Evolutionary conservation across 352 stramenopile species (phyloP).

Genomic region (Hyaloperonospora brassicae): DNA sequence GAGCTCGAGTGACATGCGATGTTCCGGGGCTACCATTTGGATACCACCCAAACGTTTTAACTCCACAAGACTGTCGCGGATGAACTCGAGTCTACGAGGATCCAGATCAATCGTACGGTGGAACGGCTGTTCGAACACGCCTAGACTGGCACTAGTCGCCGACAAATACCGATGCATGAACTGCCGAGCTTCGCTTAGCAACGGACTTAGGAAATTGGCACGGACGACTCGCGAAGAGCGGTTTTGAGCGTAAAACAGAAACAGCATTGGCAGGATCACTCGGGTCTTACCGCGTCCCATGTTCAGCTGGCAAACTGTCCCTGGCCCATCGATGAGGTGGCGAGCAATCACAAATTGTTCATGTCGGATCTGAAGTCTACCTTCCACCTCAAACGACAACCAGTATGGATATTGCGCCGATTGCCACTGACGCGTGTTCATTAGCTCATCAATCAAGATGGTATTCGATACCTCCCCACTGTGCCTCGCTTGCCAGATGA

Average conservation of each 20-base stretch:
- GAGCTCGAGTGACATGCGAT: constrained; percentile 83
- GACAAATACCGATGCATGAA: constrained; percentile 38
- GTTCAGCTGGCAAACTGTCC: too few relatives aligned
- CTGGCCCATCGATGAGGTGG: constrained; percentile 61
- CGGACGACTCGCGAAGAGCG: constrained; percentile 29
- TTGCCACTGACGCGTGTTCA: constrained; percentile 39
- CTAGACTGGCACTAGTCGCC: constrained; percentile 31
- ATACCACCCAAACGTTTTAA: constrained; percentile 34
- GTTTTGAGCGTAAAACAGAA: constrained; percentile 49
- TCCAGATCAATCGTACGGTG: constrained; percentile 46
- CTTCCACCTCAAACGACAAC: constrained; percentile 85
- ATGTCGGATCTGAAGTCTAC: constrained; percentile 68
- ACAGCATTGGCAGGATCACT: constrained; percentile 85
- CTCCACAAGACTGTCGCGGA: constrained; percentile 33
- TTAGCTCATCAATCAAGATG: too few relatives aligned
- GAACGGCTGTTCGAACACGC: constrained; percentile 63
- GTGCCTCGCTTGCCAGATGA: constrained; percentile 17
- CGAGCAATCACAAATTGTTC: too few relatives aligned
- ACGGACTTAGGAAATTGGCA: too few relatives aligned
- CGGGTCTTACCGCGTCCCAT: constrained; percentile 86
- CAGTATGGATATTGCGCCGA: constrained; percentile 56
- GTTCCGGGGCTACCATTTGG: constrained; percentile 76
- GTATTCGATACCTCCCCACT: constrained; percentile 11
- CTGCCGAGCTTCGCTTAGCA: too few relatives aligned
- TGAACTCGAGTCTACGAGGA: constrained; percentile 13